These are phyloP conservation scores for Syncephalastrum contaminatum DNA, from an alignment of 371 early-diverging fungal genomes.

Conservation along the genomic window DNA sequence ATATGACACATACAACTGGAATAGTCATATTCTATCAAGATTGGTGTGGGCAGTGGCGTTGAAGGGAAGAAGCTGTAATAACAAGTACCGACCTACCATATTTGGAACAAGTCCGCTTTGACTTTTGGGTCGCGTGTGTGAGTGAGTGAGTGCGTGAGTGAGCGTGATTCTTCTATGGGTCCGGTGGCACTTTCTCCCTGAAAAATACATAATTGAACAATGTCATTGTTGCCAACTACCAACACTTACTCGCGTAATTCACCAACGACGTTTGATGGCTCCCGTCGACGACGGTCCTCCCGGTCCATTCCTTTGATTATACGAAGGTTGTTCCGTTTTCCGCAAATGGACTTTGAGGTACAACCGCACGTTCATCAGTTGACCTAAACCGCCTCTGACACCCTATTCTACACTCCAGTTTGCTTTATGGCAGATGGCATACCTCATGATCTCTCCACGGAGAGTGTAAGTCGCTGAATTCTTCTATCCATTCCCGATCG, in stretches of 20 bases:
- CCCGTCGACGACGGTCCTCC: slow-evolving; percentile 20
- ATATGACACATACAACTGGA: too few relatives aligned
- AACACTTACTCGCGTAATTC: slow-evolving; percentile 13
- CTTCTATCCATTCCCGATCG: slow-evolving; percentile 2
- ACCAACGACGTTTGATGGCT: slow-evolving; percentile 15
- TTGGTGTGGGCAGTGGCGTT: too few relatives aligned
- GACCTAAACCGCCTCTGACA: not conserved
- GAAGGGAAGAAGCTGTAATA: too few relatives aligned
- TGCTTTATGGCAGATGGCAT: slow-evolving; percentile 91
- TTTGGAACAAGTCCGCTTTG: too few relatives aligned
- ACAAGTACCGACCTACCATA: too few relatives aligned
- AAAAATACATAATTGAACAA: not conserved
- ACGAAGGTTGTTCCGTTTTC: slow-evolving; percentile 67
- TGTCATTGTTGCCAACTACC: slow-evolving; percentile 21
- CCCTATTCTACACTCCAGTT: slow-evolving; percentile 45
- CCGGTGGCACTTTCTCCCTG: too few relatives aligned
- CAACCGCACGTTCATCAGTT: not conserved
- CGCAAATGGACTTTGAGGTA: slow-evolving; percentile 88
- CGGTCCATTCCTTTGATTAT: slow-evolving; percentile 33
- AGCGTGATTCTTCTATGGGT: too few relatives aligned
- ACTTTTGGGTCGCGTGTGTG: too few relatives aligned
- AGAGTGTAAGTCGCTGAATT: slow-evolving; percentile 67
- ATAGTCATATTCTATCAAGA: too few relatives aligned
- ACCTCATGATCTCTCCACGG: slow-evolving; percentile 80
- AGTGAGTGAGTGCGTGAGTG: too few relatives aligned